phyloP scores from a whole-genome alignment of 176 grass and related monocot species.

The Leersia perrieri region DNA sequence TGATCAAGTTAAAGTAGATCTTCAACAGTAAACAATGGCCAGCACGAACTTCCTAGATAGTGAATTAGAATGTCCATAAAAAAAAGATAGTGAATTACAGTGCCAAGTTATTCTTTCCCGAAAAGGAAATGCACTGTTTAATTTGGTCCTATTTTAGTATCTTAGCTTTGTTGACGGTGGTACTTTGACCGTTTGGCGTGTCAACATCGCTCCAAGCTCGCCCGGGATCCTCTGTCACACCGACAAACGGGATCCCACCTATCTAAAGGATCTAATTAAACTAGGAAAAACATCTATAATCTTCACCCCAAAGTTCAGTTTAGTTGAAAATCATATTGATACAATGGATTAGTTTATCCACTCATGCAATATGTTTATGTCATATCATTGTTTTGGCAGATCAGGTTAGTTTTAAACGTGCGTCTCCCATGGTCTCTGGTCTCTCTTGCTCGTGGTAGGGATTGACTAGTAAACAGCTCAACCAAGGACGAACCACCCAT shows the following conservation, averaged over 20 bases:
- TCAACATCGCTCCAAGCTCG: neutral
- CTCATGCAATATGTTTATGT: neutral
- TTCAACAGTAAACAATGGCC: too few relatives aligned
- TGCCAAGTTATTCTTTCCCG: neutral
- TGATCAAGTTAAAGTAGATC: too few relatives aligned
- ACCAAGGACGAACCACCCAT: neutral
- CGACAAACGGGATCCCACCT: neutral
- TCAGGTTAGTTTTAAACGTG: neutral
- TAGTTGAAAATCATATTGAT: neutral
- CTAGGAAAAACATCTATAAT: neutral
- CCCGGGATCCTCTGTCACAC: neutral
- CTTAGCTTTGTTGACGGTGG: neutral
- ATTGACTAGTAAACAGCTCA: neutral
- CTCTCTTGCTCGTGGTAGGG: neutral
- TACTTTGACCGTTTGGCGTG: neutral
- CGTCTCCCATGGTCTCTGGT: neutral
- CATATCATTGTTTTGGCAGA: neutral
- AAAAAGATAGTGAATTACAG: neutral
- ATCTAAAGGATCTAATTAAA: neutral
- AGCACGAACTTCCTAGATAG: neutral
- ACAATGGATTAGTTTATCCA: neutral
- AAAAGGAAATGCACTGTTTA: neutral
- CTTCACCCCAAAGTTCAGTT: neutral
- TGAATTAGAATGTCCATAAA: too few relatives aligned
- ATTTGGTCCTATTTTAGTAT: neutral